Conservation (phyloP, 345 rosid genomes). For the Pugionium dolabratum region DNA sequence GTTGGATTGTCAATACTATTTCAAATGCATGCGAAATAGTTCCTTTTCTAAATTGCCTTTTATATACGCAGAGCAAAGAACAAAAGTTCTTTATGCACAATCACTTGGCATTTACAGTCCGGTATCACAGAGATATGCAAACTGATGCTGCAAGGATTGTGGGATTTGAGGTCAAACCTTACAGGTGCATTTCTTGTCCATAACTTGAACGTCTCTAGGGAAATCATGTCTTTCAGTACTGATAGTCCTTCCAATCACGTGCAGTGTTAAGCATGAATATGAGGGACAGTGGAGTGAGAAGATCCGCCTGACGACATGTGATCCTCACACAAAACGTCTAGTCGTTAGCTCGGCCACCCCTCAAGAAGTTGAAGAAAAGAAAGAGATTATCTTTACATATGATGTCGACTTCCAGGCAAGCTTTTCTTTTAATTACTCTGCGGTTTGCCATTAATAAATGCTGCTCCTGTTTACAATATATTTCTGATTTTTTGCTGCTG, state of each 20-base stretch:
- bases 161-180: constrained; percentile 97
- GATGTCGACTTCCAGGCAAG: constrained; percentile 90
- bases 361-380: constrained; percentile 83
- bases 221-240: constrained; percentile 1
- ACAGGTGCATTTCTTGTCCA: constrained; percentile 54
- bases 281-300: constrained; percentile 79
- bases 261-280: constrained; percentile 83
- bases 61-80: constrained; percentile 70
- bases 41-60: constrained; percentile 33
- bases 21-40: constrained; percentile 16
- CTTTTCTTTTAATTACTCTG: neutral
- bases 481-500: constrained; percentile 22
- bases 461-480: neutral
- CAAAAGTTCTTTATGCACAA: constrained; percentile 90
- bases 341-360: constrained; percentile 87
- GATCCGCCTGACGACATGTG: constrained; percentile 80
- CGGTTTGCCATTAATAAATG: neutral
- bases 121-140: constrained; percentile 72
- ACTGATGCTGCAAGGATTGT: constrained; percentile 89
- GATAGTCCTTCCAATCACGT: constrained; percentile 23
- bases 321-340: constrained; percentile 75
- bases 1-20: constrained; percentile 9
- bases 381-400: constrained; percentile 87
- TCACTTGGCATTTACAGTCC: constrained; percentile 86
- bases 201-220: neutral